These are phyloP conservation scores for Dicorynia guianensis DNA, from an alignment of 306 rosid genomes.

Conservation along the genomic window DNA sequence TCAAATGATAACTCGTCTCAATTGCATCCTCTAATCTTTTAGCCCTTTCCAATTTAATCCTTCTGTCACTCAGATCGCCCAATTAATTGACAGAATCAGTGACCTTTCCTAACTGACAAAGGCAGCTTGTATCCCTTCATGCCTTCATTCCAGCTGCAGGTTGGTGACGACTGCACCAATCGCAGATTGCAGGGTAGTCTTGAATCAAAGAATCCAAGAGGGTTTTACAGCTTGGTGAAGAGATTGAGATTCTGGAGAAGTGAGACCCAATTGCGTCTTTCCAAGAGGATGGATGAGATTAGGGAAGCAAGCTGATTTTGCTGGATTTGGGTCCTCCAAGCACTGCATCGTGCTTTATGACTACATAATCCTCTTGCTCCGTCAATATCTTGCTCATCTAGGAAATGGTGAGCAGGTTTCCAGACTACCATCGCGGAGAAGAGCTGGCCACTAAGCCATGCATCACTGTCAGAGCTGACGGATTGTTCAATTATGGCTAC, in stretches of 20 bases:
- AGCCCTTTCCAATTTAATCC: too few relatives aligned
- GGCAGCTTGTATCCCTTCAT: too few relatives aligned
- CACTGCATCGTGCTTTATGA: slow-evolving; percentile 84
- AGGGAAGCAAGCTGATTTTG: slow-evolving; percentile 51
- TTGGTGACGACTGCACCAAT: too few relatives aligned
- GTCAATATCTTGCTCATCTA: slow-evolving; percentile 71
- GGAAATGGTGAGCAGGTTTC: slow-evolving; percentile 85
- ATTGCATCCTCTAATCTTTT: too few relatives aligned
- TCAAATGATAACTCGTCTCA: too few relatives aligned
- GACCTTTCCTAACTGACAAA: too few relatives aligned
- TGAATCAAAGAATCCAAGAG: slow-evolving; percentile 45
- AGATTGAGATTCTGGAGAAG: slow-evolving; percentile 50
- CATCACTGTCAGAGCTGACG: slow-evolving; percentile 96
- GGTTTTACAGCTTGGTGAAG: slow-evolving; percentile 41
- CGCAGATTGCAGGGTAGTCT: slow-evolving; percentile 33
- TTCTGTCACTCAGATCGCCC: too few relatives aligned
- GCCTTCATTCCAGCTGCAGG: too few relatives aligned
- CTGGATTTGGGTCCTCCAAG: slow-evolving; percentile 53
- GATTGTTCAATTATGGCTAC: slow-evolving; percentile 92
- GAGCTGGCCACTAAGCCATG: slow-evolving; percentile 98
- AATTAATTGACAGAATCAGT: too few relatives aligned
- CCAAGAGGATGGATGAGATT: slow-evolving; percentile 52
- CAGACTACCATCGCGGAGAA: slow-evolving; percentile 98
- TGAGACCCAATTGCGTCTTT: slow-evolving; percentile 53
- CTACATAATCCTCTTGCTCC: slow-evolving; percentile 90